Base-by-base conservation (phyloP, 108 stramenopile species). In the Pseudonitzschia multiseries region DNA sequence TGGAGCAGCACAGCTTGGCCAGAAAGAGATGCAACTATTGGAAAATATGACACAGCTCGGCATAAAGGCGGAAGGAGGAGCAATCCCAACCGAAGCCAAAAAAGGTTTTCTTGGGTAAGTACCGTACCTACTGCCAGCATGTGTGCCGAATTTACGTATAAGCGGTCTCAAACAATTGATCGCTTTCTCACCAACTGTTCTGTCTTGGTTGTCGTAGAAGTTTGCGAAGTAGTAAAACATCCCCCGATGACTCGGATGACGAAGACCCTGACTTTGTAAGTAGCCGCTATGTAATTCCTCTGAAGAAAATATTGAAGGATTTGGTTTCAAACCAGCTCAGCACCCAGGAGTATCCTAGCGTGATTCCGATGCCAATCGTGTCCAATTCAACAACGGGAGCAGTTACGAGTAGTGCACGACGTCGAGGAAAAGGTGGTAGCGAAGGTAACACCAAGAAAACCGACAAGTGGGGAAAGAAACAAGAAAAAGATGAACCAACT, bases 311-410 rank as follows among this genome's bases (percentile, higher is more conserved):
- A 15, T 46, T 96, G 64, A 80, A 92, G 29, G 85, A 87, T 57
- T 68, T 92, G 50, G 76, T 88, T 0, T n/a, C 73, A 15, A 75
- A 79, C 53, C 52, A 82, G 13, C 86, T 97, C 21, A 90, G 89
- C 54, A 76, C 93, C 31, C 90, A 96, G 9, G 93, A 87, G 1
- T 96, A 90, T 68, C 96, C 97, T 20, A 93, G 91, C 73, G 89
- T 95, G 17, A 69, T 95, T 62, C 93, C 95, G 8, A 83, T 96
- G 77, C 95, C 96, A 6, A 28, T 72, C 5, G 18, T 43, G 32
- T 20, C 53, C 24, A 48, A 70, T 32, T 26, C 73, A 29, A 65
- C 65, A 14, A 79, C 76, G 3, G 36, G 57, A 15, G n/a, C n/a
- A n/a, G 74, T 74, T 31, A 70, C 75, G 1, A 74, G 81, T 52